Conservation (phyloP, 495 filamentous ascomycete species). For the Sordaria brevicollis region DNA sequence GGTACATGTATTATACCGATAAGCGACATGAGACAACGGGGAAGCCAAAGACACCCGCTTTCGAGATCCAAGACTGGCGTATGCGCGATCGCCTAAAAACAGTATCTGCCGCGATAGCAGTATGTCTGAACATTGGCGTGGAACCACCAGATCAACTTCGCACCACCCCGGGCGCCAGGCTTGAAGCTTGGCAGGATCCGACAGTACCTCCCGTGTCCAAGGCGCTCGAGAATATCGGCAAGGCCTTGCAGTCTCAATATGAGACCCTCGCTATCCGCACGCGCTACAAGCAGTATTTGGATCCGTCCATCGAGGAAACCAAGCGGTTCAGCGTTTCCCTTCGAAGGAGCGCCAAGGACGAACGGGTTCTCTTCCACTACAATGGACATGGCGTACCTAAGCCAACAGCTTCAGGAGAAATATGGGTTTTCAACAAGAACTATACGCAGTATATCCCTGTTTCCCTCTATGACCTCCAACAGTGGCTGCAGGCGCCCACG, state of each 20-base stretch:
- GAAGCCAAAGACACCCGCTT: conserved; percentile 54
- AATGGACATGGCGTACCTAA: conserved; percentile 98
- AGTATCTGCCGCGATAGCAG: conserved; percentile 82
- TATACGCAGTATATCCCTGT: conserved; percentile 99
- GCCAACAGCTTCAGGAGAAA: conserved; percentile 89
- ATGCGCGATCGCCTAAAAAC: conserved; percentile 96
- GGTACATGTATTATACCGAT: conserved; percentile 98
- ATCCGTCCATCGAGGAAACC: conserved; percentile 93
- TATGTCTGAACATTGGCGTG: conserved; percentile 95
- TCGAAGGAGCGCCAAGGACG: conserved; percentile 85
- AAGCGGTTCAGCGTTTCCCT: conserved; percentile 89
- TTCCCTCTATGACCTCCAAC: conserved; percentile 88
- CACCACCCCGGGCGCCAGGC: conserved; percentile 81
- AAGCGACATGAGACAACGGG: conserved; percentile 97
- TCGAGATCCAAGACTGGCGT: conserved; percentile 79
- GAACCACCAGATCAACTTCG: conserved; percentile 93
- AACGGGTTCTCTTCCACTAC: conserved; percentile 92
- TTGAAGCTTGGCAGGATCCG: conserved; percentile 97
- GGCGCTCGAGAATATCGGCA: conserved; percentile 88
- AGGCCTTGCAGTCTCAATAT: conserved; percentile 88
- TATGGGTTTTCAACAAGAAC: conserved; percentile 98
- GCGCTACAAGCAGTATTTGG: conserved; percentile 90
- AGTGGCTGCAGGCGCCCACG: conserved; percentile 90
- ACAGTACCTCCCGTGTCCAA: conserved; percentile 69
- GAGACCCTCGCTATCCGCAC: conserved; percentile 89